phyloP scores from a whole-genome alignment of 495 filamentous ascomycete species.

The Podospora tetraspora region DNA sequence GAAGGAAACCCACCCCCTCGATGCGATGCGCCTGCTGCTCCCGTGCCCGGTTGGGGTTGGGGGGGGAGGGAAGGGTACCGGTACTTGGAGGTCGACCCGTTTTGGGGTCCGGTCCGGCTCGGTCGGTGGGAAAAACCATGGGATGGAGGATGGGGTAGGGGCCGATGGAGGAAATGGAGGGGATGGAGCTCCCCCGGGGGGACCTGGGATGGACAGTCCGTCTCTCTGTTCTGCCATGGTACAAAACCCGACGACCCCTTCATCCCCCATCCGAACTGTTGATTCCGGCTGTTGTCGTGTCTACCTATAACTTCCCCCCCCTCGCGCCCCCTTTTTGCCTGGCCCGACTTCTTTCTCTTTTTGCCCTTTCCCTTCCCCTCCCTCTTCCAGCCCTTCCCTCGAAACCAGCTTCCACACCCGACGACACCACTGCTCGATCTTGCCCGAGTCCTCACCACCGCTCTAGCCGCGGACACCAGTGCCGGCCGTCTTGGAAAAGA shows the following conservation, averaged over 20 bases:
- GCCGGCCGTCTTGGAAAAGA: background rate
- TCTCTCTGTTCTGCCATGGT: slow-evolving; percentile 22
- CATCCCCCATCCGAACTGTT: slow-evolving; percentile 11
- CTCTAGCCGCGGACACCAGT: background rate
- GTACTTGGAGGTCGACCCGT: slow-evolving; percentile 13
- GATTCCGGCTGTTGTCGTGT: background rate
- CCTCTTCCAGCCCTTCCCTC: background rate
- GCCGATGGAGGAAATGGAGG: background rate
- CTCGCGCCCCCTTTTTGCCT: slow-evolving; percentile 6
- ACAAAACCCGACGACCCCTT: slow-evolving; percentile 21
- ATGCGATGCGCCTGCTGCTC: too few relatives aligned
- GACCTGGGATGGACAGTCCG: slow-evolving; percentile 2
- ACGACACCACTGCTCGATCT: background rate
- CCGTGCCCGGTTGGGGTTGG: background rate
- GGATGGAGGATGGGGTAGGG: background rate
- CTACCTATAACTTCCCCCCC: background rate
- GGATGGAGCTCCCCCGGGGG: slow-evolving; percentile 12
- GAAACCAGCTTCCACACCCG: background rate
- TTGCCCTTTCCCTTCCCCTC: background rate
- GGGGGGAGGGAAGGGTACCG: slow-evolving; percentile 6
- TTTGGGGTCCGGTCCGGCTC: slow-evolving; percentile 17
- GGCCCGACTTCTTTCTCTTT: slow-evolving; percentile 3
- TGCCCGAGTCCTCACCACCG: background rate
- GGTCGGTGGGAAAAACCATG: slow-evolving; percentile 12
- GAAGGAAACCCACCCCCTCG: slow-evolving; percentile 9